Base-by-base conservation (phyloP, 257 asterid genomes). In the Nicotiana undulata region DNA sequence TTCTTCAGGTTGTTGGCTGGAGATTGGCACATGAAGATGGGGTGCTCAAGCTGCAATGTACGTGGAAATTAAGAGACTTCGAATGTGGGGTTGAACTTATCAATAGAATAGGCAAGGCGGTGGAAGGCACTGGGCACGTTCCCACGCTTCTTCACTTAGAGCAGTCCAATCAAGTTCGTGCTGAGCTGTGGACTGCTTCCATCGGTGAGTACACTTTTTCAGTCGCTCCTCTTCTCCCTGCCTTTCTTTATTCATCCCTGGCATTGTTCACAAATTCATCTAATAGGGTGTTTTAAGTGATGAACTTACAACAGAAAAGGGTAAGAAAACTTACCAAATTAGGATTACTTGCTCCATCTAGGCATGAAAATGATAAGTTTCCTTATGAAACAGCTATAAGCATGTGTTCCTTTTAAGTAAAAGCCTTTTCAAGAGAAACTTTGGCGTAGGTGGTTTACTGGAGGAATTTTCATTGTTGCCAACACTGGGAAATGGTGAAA, bases 1-100 rank as follows among this genome's bases (percentile, higher is more conserved):
- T 40, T 79, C 26, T 24, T 24, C 28, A 93, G 98, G 90, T 95
- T 84, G 93, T 93, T 29, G 99, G 98, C 31, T 95, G 99, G 99
- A 93, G 86, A 83, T 9, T 92, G 72, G 84, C 86, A 5, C 76
- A 83, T 22, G 94, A 85, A 82, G 97, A 82, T 68, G 97, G 90
- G 61, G 83, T 51, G 12, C 55, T 85, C 22, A 93, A 83, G 89
- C 89, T 95, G 17, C 87, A 87, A 56, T 92, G 97, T 29, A 11
- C 88, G 77, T 95, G 98, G 98, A 95, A 91, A 90, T 87, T 95
- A 58, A 91, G 90, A 85, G 97, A 95, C 85, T 79, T 52, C 9
- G 83, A 85, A 63, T 89, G 96, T 70, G 97, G 92, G 46, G 90
- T 86, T 79, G 97, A 90, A 79, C 88, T 95, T 79, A 87, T 93